Conservation (phyloP, 306 rosid species). For the Delonix regia region DNA sequence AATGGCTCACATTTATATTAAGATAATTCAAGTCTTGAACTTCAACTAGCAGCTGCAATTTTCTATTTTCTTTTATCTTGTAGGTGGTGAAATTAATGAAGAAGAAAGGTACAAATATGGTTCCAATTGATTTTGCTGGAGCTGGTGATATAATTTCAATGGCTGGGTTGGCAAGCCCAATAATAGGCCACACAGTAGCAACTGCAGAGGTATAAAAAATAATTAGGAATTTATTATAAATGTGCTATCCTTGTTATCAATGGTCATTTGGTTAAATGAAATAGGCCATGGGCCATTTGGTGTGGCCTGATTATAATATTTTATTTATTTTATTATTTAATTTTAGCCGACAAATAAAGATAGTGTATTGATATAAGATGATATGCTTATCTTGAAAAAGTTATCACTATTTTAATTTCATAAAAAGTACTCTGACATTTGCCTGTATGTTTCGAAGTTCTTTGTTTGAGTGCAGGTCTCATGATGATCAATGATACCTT, state of each 20-base stretch:
- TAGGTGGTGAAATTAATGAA: conserved; percentile 92
- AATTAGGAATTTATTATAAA: neutral
- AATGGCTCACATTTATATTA: conserved; percentile 21
- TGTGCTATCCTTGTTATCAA: conserved; percentile 16
- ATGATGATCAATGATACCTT: neutral
- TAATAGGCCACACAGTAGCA: conserved; percentile 93
- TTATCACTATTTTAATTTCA: neutral
- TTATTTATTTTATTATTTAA: neutral
- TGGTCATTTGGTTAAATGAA: neutral
- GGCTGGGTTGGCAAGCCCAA: conserved; percentile 84
- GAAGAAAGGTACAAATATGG: conserved; percentile 83
- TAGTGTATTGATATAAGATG: neutral
- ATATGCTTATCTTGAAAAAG: neutral
- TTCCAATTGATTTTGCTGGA: conserved; percentile 82
- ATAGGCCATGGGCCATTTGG: conserved; percentile 13
- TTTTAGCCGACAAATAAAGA: conserved; percentile 8
- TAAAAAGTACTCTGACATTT: neutral
- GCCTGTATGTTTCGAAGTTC: neutral
- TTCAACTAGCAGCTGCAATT: conserved; percentile 17
- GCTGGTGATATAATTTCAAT: conserved; percentile 96
- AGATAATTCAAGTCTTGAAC: conserved; percentile 29
- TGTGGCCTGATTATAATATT: neutral
- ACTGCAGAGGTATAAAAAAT: conserved; percentile 61
- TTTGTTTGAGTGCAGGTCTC: neutral
- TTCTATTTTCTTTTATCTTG: conserved; percentile 32